These are phyloP conservation scores for Phylloporus gajari DNA, from an alignment of 1,284 basidiomycete species.

Conservation along the genomic window DNA sequence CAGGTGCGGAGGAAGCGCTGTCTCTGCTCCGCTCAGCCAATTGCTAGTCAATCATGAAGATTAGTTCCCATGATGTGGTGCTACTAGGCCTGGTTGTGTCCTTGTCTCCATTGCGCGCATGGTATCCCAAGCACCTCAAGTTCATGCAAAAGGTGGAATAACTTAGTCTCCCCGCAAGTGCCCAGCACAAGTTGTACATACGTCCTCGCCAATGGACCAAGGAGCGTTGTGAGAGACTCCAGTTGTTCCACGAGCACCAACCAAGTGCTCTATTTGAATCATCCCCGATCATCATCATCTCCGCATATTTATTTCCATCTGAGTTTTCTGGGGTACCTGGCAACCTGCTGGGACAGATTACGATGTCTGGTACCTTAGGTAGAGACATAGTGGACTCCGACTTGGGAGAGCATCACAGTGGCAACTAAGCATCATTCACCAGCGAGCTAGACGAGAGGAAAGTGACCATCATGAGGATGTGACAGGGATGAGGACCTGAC, in stretches of 20 bases:
- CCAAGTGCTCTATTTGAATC: background rate
- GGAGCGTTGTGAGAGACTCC: conserved; percentile 35
- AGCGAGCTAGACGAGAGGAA: background rate
- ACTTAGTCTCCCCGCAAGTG: conserved; percentile 30
- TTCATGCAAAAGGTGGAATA: conserved; percentile 49
- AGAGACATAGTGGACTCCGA: conserved; percentile 24
- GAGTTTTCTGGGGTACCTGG: conserved; percentile 14
- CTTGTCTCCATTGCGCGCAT: conserved; percentile 49
- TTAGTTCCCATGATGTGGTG: conserved; percentile 40
- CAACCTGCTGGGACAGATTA: background rate
- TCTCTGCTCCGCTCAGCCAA: conserved; percentile 49
- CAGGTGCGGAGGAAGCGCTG: conserved; percentile 60
- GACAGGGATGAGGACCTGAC: no score
- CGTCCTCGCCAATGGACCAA: conserved; percentile 39
- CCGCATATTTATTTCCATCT: conserved; percentile 13
- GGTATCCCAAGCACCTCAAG: conserved; percentile 51
- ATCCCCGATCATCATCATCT: conserved; percentile 23
- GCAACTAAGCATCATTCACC: conserved; percentile 22
- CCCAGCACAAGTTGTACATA: conserved; percentile 49
- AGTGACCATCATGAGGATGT: no score
- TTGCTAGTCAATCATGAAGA: conserved; percentile 52
- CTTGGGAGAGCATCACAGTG: conserved; percentile 18
- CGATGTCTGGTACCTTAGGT: conserved; percentile 29
- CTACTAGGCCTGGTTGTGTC: conserved; percentile 48
- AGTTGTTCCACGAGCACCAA: conserved; percentile 11